Percentiles rank a stretch among this genome's conserved stretches.
phyloP scores from a whole-genome alignment of 139 green algal species.

The Haematococcus lacustris region DNA sequence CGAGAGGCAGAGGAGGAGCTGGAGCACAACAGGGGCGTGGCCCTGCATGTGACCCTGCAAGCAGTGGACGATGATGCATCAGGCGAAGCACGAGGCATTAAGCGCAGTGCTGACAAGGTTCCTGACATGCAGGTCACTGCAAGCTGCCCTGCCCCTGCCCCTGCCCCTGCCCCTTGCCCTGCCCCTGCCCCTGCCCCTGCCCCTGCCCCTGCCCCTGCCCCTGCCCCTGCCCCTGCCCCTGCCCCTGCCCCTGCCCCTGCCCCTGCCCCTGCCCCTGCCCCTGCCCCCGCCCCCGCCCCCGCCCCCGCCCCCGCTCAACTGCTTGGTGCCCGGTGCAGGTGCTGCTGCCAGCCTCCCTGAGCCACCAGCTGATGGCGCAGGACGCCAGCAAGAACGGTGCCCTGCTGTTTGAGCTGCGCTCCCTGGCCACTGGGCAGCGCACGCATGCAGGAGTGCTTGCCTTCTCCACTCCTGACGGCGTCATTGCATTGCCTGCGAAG shows the following conservation, averaged over 20 bases:
- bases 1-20: conserved; percentile 10
- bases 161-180: neutral
- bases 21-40: conserved; percentile 55
- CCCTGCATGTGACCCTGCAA: conserved; percentile 30
- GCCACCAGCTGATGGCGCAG: conserved; percentile 55
- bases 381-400: conserved; percentile 64
- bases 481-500: conserved; percentile 52
- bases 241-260: neutral
- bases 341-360: conserved; percentile 57
- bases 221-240: neutral
- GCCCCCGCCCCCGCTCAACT: too few relatives aligned
- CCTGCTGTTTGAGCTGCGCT: conserved; percentile 63
- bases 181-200: neutral
- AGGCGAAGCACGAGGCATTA: conserved; percentile 43
- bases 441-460: conserved; percentile 65
- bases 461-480: conserved; percentile 68
- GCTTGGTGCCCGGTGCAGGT: too few relatives aligned
- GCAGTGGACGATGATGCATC: conserved; percentile 30
- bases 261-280: neutral
- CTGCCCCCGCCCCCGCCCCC: neutral
- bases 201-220: neutral
- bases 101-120: conserved; percentile 56
- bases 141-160: neutral
- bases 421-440: conserved; percentile 6
- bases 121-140: neutral